Evolutionary conservation across 768 basidiomycete genomes (phyloP), one percentile per base, ranked within the genome.

Genomic region (Cystobasidiopsis lactophilus): DNA sequence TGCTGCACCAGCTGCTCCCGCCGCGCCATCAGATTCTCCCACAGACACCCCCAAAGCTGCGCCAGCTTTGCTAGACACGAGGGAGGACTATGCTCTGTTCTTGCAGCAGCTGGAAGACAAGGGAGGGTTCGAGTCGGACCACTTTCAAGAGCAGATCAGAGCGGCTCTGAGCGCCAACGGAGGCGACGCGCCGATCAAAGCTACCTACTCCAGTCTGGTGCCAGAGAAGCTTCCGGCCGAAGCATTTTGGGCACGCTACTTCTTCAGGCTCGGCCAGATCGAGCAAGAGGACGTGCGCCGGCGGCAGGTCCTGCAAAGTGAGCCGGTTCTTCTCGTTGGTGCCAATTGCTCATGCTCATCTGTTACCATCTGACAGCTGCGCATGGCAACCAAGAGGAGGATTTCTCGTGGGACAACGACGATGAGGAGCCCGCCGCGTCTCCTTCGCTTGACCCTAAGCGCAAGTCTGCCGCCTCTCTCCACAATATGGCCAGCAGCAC

Each of bases 341-440:
- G 29, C 21, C n/a, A n/a, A n/a, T 21, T 33, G 31, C 26, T 21
- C 31, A 49, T 39, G 29, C 40, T 16, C 24, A 47, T 58, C 33
- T 62, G n/a, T 11, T 46, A 13, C 11, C 41, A 40, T 40, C 47
- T 54, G 47, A 53, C 57, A 78, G 59, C 58, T 18, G 77, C 73
- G n/a, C 70, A 77, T 3, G 66, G 70, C 7, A 76, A 80, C 53
- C 75, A 73, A 26, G 64, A 65, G 10, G 86, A 89, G 31, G 80
- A 84, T 54, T 86, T 91, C 66, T 81, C 76, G 60, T 91, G 85
- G 85, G 85, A 88, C 63, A 84, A 84, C 51, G 77, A 79, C 48
- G 85, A 88, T n/a, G 83, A 85, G n/a, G 80, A 81, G 27, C 38
- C 48, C 35, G 35, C 19, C 30, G 40, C 33, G 26, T 55, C 41